These are phyloP conservation scores for Xylariaceae sp. DNA, from an alignment of 2,329 filamentous ascomycete species.

Conservation along the genomic window DNA sequence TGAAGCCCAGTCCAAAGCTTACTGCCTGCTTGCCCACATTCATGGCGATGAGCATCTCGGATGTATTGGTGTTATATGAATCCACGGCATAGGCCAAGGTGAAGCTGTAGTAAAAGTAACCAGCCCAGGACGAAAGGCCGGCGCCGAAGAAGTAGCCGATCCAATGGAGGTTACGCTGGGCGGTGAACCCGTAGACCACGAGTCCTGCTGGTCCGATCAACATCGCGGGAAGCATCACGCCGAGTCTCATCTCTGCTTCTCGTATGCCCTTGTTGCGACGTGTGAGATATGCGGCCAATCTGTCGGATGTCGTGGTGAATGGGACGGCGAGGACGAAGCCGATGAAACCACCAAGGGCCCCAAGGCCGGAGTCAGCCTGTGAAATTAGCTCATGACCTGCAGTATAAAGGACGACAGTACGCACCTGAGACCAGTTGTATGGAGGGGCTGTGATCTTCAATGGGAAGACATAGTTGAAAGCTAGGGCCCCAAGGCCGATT, in stretches of 20 bases:
- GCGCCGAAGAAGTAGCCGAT: conserved; percentile 45
- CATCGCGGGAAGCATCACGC: conserved; percentile 29
- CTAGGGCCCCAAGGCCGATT: conserved; percentile 40
- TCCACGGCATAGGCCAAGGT: conserved; percentile 59
- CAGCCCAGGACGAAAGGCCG: conserved; percentile 42
- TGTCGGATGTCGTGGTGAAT: conserved; percentile 31
- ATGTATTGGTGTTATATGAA: conserved; percentile 53
- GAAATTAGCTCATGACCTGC: too few species aligned
- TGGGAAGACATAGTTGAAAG: conserved; percentile 43
- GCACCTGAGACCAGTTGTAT: conserved; percentile 38
- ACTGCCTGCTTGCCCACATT: conserved; percentile 55
- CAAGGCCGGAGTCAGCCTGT: conserved; percentile 24
- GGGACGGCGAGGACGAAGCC: conserved; percentile 35
- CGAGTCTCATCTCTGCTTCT: conserved; percentile 40
- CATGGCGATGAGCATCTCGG: conserved; percentile 59
- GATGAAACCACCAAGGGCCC: conserved; percentile 30
- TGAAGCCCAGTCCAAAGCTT: conserved; percentile 47
- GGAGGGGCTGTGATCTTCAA: conserved; percentile 37
- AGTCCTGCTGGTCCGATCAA: conserved; percentile 30
- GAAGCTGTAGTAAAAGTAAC: conserved; percentile 54
- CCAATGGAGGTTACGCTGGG: conserved; percentile 37
- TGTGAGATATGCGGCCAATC: conserved; percentile 33
- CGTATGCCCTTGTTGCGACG: conserved; percentile 36
- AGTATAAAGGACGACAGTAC: too few species aligned
- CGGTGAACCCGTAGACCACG: conserved; percentile 34